These are phyloP conservation scores for Fusarium sacchari DNA, from an alignment of 2,329 filamentous ascomycete species.

Conservation along the genomic window DNA sequence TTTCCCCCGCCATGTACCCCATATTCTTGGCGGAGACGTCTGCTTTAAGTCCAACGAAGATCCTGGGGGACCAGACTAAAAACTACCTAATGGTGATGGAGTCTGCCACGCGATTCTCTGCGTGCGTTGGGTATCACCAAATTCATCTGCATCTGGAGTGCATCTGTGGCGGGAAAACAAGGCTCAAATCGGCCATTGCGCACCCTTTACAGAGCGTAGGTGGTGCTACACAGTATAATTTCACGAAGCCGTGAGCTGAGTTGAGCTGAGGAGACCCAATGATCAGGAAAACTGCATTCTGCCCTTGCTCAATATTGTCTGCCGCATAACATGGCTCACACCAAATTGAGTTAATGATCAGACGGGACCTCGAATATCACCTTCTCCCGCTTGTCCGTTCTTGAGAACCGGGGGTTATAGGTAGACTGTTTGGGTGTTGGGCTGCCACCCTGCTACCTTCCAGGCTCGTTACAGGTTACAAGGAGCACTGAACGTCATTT, in stretches of 20 bases:
- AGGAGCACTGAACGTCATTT: slow-evolving; percentile 2
- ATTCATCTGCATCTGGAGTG: not conserved
- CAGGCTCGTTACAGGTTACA: not conserved
- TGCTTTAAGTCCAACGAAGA: not conserved
- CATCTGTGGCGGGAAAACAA: not conserved
- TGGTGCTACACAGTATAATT: slow-evolving; percentile 10
- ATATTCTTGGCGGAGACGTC: slow-evolving; percentile 32
- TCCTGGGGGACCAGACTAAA: slow-evolving; percentile 1
- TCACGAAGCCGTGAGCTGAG: not conserved
- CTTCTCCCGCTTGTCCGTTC: slow-evolving; percentile 19
- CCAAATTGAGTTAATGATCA: not conserved
- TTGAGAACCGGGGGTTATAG: slow-evolving; percentile 13
- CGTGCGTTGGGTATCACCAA: slow-evolving; percentile 10
- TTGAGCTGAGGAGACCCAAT: slow-evolving; percentile 14
- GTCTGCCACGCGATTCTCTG: not conserved
- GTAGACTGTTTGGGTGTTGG: not conserved
- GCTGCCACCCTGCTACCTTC: not conserved
- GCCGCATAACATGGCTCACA: not conserved
- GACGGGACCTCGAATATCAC: not conserved
- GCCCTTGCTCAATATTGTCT: slow-evolving; percentile 7
- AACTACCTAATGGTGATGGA: slow-evolving; percentile 2
- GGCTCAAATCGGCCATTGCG: slow-evolving; percentile 9
- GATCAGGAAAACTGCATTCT: not conserved
- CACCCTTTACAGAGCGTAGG: not conserved
- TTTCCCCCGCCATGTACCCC: slow-evolving; percentile 33